Conservation (phyloP, 495 filamentous ascomycete species). For the Xylaria grammica region DNA sequence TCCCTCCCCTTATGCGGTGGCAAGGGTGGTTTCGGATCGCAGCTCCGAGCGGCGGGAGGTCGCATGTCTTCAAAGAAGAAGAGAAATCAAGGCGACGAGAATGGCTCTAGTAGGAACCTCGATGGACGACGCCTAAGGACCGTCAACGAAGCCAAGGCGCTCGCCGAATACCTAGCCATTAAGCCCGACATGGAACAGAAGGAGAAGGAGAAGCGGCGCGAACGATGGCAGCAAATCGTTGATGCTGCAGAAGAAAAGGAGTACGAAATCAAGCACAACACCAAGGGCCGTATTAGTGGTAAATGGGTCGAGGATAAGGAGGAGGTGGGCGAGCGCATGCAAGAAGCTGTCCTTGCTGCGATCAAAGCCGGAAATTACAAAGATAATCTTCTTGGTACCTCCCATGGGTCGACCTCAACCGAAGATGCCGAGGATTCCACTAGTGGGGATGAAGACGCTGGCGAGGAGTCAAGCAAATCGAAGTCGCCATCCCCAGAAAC, state of each 20-base stretch:
- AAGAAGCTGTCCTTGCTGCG: slow-evolving; percentile 79
- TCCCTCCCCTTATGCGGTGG: slow-evolving; percentile 78
- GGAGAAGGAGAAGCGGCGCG: slow-evolving; percentile 81
- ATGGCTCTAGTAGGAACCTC: slow-evolving; percentile 88
- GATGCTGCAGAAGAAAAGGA: slow-evolving; percentile 79
- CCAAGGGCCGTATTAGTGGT: slow-evolving; percentile 75
- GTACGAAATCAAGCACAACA: slow-evolving; percentile 75
- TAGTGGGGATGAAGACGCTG: slow-evolving; percentile 42
- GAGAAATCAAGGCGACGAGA: slow-evolving; percentile 79
- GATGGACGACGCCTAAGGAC: slow-evolving; percentile 90
- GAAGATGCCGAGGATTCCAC: slow-evolving; percentile 44
- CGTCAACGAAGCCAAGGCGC: slow-evolving; percentile 89
- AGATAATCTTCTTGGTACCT: slow-evolving; percentile 54
- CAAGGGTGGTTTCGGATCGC: slow-evolving; percentile 97
- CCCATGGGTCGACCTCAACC: slow-evolving; percentile 49
- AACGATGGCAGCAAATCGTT: slow-evolving; percentile 83
- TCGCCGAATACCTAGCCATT: slow-evolving; percentile 92
- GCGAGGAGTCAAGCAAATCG: slow-evolving; percentile 42
- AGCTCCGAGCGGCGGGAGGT: slow-evolving; percentile 93
- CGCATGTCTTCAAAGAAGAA: slow-evolving; percentile 96
- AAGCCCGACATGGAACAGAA: slow-evolving; percentile 96
- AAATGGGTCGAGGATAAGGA: slow-evolving; percentile 95
- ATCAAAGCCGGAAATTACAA: slow-evolving; percentile 70
- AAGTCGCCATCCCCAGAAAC: slow-evolving; percentile 42
- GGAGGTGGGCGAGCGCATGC: slow-evolving; percentile 78